phyloP scores from a whole-genome alignment of 345 rosid species.

The Arabis hirsuta region DNA sequence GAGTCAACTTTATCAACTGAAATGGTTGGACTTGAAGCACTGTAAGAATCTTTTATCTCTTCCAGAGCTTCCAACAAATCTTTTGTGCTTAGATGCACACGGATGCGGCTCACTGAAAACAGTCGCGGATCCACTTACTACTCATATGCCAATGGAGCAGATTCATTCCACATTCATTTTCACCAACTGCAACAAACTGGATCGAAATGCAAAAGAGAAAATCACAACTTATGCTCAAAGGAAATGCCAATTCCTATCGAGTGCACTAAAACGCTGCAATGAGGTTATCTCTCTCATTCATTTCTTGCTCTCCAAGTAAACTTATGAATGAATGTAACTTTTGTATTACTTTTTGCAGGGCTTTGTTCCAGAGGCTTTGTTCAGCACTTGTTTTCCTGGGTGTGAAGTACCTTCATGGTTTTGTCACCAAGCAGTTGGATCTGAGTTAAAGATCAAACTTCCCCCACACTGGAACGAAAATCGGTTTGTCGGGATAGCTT shows the following conservation, averaged over 20 bases:
- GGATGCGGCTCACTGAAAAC: constrained; percentile 18
- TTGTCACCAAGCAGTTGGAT: constrained; percentile 14
- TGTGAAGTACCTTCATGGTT: constrained; percentile 39
- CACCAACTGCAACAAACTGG: constrained; percentile 23
- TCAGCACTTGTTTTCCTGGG: constrained; percentile 32
- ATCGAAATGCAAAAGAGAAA: constrained; percentile 19
- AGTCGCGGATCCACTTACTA: constrained; percentile 19
- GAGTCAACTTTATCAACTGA: constrained; percentile 3
- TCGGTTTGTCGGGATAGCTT: constrained; percentile 24
- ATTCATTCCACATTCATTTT: constrained; percentile 27
- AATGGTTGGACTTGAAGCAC: constrained; percentile 31
- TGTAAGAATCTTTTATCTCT: constrained; percentile 27
- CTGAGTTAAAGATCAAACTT: background rate
- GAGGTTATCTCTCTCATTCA: constrained; percentile 5
- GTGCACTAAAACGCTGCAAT: constrained; percentile 14
- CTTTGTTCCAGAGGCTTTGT: constrained; percentile 27
- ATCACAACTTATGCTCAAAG: constrained; percentile 27
- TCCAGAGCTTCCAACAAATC: constrained; percentile 30
- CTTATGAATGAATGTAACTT: background rate
- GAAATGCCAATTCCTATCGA: constrained; percentile 27
- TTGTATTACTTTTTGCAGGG: constrained; percentile 6
- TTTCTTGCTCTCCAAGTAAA: background rate
- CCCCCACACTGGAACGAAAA: constrained; percentile 22
- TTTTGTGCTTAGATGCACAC: constrained; percentile 26
- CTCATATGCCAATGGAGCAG: constrained; percentile 5